These are phyloP conservation scores for Penicillium frequentans DNA, from an alignment of 2,329 filamentous ascomycete species.

Conservation along the genomic window DNA sequence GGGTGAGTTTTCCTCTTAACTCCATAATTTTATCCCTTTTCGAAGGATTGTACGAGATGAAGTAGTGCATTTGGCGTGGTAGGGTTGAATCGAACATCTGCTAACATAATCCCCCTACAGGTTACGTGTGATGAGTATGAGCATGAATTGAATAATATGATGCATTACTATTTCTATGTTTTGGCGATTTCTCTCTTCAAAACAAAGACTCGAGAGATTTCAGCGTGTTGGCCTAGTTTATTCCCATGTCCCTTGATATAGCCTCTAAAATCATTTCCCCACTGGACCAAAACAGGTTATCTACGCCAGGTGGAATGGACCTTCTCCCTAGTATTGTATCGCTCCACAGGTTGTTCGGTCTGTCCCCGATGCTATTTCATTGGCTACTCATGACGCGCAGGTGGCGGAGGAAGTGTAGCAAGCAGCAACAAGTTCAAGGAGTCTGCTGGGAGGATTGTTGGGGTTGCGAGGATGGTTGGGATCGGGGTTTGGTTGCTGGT, in stretches of 20 bases:
- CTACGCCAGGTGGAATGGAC: conserved; percentile 1
- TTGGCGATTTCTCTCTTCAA: conserved; percentile 8
- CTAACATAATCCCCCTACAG: conserved; percentile 19
- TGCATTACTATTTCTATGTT: conserved; percentile 15
- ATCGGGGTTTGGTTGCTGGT: not conserved
- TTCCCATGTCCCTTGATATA: conserved; percentile 8
- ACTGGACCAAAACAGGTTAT: conserved; percentile 9
- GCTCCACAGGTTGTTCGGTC: not conserved
- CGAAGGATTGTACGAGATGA: not conserved
- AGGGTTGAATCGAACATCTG: not conserved
- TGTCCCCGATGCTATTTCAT: not conserved
- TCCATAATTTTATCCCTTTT: not conserved
- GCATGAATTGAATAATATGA: conserved; percentile 32
- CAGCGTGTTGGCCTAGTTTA: conserved; percentile 11
- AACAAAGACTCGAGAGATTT: conserved; percentile 10
- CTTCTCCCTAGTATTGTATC: not conserved
- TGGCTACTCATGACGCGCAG: not conserved
- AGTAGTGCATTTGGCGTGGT: not conserved
- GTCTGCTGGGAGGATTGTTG: not conserved
- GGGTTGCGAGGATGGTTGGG: not conserved
- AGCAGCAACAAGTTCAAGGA: not conserved
- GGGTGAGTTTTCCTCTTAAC: conserved; percentile 44
- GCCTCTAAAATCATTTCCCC: conserved; percentile 6
- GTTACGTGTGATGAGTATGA: conserved; percentile 40
- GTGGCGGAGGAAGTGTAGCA: not conserved